phyloP scores from a whole-genome alignment of 1,284 basidiomycete genomes.

The Hemileia vastatrix region DNA sequence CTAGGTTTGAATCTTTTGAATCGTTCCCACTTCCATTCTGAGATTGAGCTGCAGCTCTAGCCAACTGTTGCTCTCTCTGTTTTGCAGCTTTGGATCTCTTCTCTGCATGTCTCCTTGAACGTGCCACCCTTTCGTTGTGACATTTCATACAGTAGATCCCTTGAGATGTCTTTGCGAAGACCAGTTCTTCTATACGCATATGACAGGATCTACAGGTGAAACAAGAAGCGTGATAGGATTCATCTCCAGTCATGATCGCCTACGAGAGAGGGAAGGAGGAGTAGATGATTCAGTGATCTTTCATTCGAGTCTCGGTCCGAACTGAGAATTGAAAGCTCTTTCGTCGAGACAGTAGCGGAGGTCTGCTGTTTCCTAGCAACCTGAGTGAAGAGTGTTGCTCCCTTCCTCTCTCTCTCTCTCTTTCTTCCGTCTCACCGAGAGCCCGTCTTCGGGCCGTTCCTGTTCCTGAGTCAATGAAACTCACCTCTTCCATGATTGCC shows the following conservation, averaged over 20 bases:
- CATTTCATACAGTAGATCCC: constrained; percentile 99
- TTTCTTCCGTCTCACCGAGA: no score
- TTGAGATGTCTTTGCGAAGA: constrained; percentile 95
- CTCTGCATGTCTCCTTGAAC: constrained; percentile 78
- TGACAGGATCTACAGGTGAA: constrained; percentile 95
- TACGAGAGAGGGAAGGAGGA: background rate
- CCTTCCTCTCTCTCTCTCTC: no score
- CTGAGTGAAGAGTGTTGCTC: background rate
- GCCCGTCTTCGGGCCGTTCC: no score
- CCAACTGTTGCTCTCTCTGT: no score
- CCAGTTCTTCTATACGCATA: constrained; percentile 88
- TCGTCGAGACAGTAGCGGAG: constrained; percentile 48
- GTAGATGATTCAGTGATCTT: constrained; percentile 44
- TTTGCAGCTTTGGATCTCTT: no score
- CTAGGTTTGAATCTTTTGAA: background rate
- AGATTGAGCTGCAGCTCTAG: constrained; percentile 38
- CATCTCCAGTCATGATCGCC: constrained; percentile 56
- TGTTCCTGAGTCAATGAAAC: no score
- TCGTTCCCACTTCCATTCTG: background rate
- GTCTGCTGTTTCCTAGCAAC: background rate
- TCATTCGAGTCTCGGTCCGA: constrained; percentile 97
- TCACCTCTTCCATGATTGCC: constrained; percentile 30
- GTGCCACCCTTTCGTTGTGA: constrained; percentile 89
- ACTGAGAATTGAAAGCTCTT: constrained; percentile 83
- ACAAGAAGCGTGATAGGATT: constrained; percentile 95